Evolutionary conservation across 208 protist genomes (phyloP), one percentile per base, ranked within the genome.

Genomic region (Giardia duodenalis): DNA sequence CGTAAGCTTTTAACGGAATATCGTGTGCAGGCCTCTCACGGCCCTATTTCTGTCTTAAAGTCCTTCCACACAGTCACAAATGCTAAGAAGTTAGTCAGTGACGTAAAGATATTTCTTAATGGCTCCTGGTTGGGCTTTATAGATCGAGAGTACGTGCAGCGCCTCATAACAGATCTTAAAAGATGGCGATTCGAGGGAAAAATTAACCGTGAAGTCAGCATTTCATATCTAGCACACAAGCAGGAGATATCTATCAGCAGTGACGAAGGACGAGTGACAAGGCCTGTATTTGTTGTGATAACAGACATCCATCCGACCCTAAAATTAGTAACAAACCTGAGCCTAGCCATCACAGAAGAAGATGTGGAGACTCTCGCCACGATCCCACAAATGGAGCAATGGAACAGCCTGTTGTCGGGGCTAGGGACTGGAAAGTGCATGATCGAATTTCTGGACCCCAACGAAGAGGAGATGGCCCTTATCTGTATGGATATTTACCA

Each of bases 361-460:
- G 86, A 89, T 45, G 10, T 89, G 19, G 86, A 89, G 42, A 3
- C 4, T 19, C 3, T 44, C 39, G 10, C 4, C 4, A n/a, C 4
- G 10, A 46, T 19, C 4, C 39, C 4, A 89, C 57, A 10, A 39
- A 76, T 39, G 44, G 88, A 91, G 0, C 42, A 2, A 3, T 91
- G 88, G 88, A n/a, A 46, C 44, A 43, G 47, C 2, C 88, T 91
- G 2, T 30, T 76, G 57, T 39, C 19, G 10, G 57, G 30, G 57
- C 10, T 39, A 76, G 57, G 57, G 30, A 10, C 19, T 39, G 43
- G 45, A 2, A 1, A n/a, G 4, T 42, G 2, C 2, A 2, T 91
- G 44, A 91, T 91, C 88, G 88, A 91, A 47, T 91, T 48, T 47
- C 44, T 91, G 10, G 88, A 91, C 44, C 88, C 88, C 2, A 48